A percentile compares a stretch with the other conserved stretches of the same genome.
These are phyloP conservation scores for Coniochaeta hoffmannii DNA, from an alignment of 2,329 filamentous ascomycete genomes.

Conservation along the genomic window DNA sequence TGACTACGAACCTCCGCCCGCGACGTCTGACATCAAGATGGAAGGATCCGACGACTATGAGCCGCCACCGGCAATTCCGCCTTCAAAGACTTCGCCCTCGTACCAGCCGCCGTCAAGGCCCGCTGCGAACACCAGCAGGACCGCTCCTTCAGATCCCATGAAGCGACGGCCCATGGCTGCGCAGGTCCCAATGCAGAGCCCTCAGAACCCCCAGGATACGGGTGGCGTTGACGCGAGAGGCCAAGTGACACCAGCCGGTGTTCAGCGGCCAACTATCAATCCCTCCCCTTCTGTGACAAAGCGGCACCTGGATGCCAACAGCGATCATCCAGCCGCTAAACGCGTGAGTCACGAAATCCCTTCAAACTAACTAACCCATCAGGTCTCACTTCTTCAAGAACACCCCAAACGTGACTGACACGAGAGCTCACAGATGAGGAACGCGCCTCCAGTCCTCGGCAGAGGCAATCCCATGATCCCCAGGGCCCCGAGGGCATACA, in stretches of 20 bases:
- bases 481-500: constrained; percentile 6
- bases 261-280: constrained; percentile 29
- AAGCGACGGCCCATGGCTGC: not conserved
- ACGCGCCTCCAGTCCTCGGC: not conserved
- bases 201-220: not conserved
- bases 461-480: constrained; percentile 10
- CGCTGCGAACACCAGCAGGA: not conserved
- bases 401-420: not conserved
- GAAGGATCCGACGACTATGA: not conserved
- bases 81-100: not conserved
- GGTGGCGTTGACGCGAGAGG: not conserved
- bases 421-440: constrained; percentile 3
- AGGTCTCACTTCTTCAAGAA: not conserved
- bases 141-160: not conserved
- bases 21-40: not conserved
- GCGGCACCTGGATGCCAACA: constrained; percentile 31
- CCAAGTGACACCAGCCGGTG: not conserved
- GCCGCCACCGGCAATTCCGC: not conserved
- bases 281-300: constrained; percentile 26
- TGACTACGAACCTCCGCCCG: not conserved
- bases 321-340: constrained; percentile 26
- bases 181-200: not conserved
- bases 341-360: constrained; percentile 28
- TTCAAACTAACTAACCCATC: not conserved
- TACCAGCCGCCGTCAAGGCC: not conserved